Evolutionary conservation across 345 rosid genomes (phyloP), one percentile per base, ranked within the genome.

Genomic region (Eucalyptus albens): DNA sequence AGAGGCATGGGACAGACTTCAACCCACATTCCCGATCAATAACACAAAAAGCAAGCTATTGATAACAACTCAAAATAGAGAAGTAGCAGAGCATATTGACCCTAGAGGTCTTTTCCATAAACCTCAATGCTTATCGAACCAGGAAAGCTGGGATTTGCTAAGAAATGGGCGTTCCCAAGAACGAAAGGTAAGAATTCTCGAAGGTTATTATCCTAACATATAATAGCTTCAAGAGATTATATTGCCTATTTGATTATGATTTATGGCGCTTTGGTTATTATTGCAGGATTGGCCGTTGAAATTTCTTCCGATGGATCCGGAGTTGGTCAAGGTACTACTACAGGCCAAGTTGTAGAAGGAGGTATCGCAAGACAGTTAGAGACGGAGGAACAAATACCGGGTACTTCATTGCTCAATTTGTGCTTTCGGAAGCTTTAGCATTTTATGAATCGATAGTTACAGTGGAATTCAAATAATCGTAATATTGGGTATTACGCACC

Each of bases 1-100:
- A 8, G 86, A 87, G 26, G 94, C 92, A 16, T 93, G 95, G 95
- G 91, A 91, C 22, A 45, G 13, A 17, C 81, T 94, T n/a, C 88
- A 91, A 19, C 69, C 62, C 22, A 92, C 91, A 15, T 93, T 93
- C 69, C 93, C 93, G 2, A 17, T 24, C 2, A 33, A 19, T 0
- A 10, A 50, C 86, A 88, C 89, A 9, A 86, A 89, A 27, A 93
- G 94, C 92, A 92, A 92, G 65, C 86, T 94, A 51, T 59, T 94
- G 88, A 77, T 93, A 33, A 95, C 95, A 1, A 91, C 95, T 72
- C 93, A 94, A 2, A 92, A 93, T 6, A 51, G 22, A 17, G 0
- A 1, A 2, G 1, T 51, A 17, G 56, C 3, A 0, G 8, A 51
- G 56, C 3, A 51, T 51, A 51, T 51, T 2, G 3, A 16, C 0